These are phyloP conservation scores for Litchi chinensis DNA, from an alignment of 345 rosid genomes.

Conservation along the genomic window DNA sequence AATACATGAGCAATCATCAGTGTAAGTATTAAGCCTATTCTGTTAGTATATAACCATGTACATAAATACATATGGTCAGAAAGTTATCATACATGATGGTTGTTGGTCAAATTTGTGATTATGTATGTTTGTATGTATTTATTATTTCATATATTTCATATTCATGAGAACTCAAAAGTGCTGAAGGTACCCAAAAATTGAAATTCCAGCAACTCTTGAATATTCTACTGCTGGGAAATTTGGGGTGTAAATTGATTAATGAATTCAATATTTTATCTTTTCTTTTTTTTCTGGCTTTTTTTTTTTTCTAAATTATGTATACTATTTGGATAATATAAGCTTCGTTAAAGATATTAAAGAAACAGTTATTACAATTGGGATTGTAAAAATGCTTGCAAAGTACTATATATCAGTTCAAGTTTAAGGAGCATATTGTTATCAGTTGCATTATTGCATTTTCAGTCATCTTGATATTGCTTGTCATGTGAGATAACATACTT, in stretches of 20 bases:
- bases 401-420: background rate
- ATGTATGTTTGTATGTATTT: background rate
- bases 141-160: background rate
- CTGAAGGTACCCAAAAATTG: background rate
- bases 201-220: background rate
- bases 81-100: background rate
- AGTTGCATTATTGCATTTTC: background rate
- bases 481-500: background rate
- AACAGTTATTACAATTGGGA: background rate
- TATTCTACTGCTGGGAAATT: background rate
- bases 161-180: background rate
- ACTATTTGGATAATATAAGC: background rate
- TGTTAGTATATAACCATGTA: background rate
- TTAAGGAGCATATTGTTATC: background rate
- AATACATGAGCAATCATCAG: constrained; percentile 26
- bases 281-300: background rate
- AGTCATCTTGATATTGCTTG: background rate
- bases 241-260: background rate
- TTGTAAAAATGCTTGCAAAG: background rate
- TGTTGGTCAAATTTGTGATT: background rate
- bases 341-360: background rate
- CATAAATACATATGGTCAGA: background rate
- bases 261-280: background rate
- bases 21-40: constrained; percentile 36
- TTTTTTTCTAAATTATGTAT: background rate